A percentile compares a stretch with the other conserved stretches of the same genome.
phyloP scores from a whole-genome alignment of 768 basidiomycete species.

The Xerocomus brunneocitrinus region DNA sequence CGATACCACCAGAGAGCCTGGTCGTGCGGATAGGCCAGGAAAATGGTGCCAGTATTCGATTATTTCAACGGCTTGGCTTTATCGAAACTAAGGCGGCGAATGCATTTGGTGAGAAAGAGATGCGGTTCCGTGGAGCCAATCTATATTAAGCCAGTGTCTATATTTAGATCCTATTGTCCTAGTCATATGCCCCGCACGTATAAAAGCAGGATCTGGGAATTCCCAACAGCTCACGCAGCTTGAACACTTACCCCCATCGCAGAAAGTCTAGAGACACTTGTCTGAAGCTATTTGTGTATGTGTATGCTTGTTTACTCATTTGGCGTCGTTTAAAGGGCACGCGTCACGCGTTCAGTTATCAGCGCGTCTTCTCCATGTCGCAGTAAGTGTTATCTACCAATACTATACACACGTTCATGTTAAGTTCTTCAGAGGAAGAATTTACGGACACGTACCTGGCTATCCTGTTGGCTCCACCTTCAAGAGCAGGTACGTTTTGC shows the following conservation, averaged over 20 bases:
- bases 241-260: neutral
- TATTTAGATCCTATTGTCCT: slow-evolving; percentile 10
- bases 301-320: slow-evolving; percentile 5
- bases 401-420: neutral
- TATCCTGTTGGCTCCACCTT: slow-evolving; percentile 23
- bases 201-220: slow-evolving; percentile 5
- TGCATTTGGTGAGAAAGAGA: slow-evolving; percentile 81
- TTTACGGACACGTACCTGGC: slow-evolving; percentile 30
- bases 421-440: slow-evolving; percentile 5
- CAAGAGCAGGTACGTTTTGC: slow-evolving; percentile 9
- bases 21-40: slow-evolving; percentile 67
- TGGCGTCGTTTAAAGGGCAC: slow-evolving; percentile 6
- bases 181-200: slow-evolving; percentile 13
- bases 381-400: slow-evolving; percentile 5
- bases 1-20: slow-evolving; percentile 43
- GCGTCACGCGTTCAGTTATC: neutral
- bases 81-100: slow-evolving; percentile 57
- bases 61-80: slow-evolving; percentile 81
- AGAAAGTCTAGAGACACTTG: too few species aligned
- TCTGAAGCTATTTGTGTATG: slow-evolving; percentile 10
- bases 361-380: slow-evolving; percentile 18
- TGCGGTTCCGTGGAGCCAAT: slow-evolving; percentile 40
- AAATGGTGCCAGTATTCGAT: slow-evolving; percentile 62
- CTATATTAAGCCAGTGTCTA: neutral
- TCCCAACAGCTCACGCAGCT: neutral